Conservation (phyloP, 306 rosid species). For the Gynostemma pentaphyllum region DNA sequence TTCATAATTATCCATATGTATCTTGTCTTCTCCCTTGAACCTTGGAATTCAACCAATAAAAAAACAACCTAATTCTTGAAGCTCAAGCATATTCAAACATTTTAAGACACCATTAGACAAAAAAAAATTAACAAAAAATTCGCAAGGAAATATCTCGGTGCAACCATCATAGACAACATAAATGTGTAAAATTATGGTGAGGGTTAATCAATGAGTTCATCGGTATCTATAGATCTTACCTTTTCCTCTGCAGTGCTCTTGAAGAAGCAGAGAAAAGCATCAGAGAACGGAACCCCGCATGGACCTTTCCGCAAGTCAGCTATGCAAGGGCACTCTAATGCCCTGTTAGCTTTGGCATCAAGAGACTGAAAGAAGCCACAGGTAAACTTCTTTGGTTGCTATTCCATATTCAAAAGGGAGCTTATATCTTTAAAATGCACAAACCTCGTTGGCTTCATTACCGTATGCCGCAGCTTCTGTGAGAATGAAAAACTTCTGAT, state of each 20-base stretch:
- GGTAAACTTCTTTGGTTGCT: constrained; percentile 1
- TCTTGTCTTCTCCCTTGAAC: too few species aligned
- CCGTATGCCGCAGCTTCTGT: constrained; percentile 94
- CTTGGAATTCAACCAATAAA: too few species aligned
- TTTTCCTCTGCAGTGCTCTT: constrained; percentile 81
- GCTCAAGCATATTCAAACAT: too few species aligned
- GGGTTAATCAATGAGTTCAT: neutral
- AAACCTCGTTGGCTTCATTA: constrained; percentile 45
- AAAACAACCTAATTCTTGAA: too few species aligned
- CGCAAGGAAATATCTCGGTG: too few species aligned
- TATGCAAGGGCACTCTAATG: constrained; percentile 89
- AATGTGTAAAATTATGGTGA: too few species aligned
- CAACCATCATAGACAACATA: too few species aligned
- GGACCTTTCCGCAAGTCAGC: constrained; percentile 73
- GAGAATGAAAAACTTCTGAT: constrained; percentile 9
- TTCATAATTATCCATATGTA: too few species aligned
- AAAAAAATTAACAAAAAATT: too few species aligned
- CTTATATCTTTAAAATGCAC: constrained; percentile 16
- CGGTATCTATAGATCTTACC: constrained; percentile 24
- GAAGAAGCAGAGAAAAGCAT: constrained; percentile 78
- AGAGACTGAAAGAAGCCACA: constrained; percentile 50
- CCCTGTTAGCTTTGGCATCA: constrained; percentile 76
- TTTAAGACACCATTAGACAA: too few species aligned
- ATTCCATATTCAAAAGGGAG: constrained; percentile 6
- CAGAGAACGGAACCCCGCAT: constrained; percentile 71